Base-by-base conservation (phyloP, 169 alveolate genomes). In the Plasmodium vivax region DNA sequence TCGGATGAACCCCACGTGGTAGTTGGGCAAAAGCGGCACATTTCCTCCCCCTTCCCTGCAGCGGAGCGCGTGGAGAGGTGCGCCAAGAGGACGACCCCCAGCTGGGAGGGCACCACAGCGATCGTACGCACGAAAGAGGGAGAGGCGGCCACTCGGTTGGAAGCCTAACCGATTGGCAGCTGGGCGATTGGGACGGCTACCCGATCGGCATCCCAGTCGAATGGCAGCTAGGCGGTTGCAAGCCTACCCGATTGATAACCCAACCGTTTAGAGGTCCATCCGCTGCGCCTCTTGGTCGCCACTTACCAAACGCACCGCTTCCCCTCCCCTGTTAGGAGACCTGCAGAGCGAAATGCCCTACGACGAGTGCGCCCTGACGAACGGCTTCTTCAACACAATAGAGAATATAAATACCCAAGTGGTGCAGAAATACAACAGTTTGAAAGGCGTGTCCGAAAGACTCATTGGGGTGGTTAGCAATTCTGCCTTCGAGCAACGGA, bases 321-420 rank as follows among this genome's bases (percentile, higher is more conserved):
- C 27, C 30, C n/a, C 27, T 41, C 16, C 16, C 77, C n/a, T 77
- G 16, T 43, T 12, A 9, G 19, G 58, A 79, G 75, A 8, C 4
- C 82, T 41, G 7, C 71, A 88, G 51, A 88, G 58, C 36, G 91
- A 62, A 56, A 77, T 88, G 77, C 81, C 56, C 32, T 80, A 90
- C 56, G 51, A 82, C 71, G 95, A 92, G 38, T 92, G 92, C 43
- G 72, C 92, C 12, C 74, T 92, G 75, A 92, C 95, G 27, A 82
- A 58, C 38, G 95, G 83, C 16, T 92, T 92, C 58, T 92, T 92
- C 62, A 87, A 92, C 23, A 92, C 95, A 9, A 74, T 92, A 14
- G 92, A 92, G n/a, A 92, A 92, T 73, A 45, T 92, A 43, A 92
- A 92, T 43, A 92, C 92, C 19, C 36, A 92, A 38, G 92, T 92